Conservation (phyloP, 192 early-diverging fungal species). For the Blastocladiella britannica region DNA sequence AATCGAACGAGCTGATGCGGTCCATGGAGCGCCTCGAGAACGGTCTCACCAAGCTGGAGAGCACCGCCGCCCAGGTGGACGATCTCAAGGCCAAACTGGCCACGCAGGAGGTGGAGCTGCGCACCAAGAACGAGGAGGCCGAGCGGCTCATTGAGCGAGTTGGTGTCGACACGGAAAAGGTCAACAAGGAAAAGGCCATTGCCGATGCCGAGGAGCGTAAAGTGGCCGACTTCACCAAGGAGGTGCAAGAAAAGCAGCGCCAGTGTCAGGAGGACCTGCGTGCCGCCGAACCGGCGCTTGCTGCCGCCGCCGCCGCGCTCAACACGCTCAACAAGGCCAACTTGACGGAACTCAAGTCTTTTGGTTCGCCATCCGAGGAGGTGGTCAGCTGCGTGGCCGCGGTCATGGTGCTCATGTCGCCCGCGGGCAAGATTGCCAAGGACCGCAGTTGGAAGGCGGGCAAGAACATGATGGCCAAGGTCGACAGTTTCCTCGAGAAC, state of each 20-base stretch:
- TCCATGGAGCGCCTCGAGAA: slow-evolving; percentile 93
- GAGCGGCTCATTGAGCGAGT: slow-evolving; percentile 89
- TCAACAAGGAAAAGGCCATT: slow-evolving; percentile 65
- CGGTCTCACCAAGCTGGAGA: slow-evolving; percentile 84
- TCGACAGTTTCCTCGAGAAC: slow-evolving; percentile 87
- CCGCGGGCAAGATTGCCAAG: slow-evolving; percentile 73
- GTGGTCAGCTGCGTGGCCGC: slow-evolving; percentile 94
- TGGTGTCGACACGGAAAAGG: slow-evolving; percentile 80
- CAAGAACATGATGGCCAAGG: slow-evolving; percentile 87
- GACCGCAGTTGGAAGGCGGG: slow-evolving; percentile 67
- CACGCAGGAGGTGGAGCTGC: slow-evolving; percentile 63
- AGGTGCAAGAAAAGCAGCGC: slow-evolving; percentile 50
- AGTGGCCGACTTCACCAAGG: slow-evolving; percentile 45
- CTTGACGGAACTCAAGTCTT: slow-evolving; percentile 86
- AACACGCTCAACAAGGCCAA: slow-evolving; percentile 89
- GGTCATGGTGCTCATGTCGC: slow-evolving; percentile 82
- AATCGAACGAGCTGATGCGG: slow-evolving; percentile 84
- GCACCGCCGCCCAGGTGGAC: slow-evolving; percentile 86
- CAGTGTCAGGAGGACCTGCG: slow-evolving; percentile 74
- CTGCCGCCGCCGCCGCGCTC: slow-evolving; percentile 82
- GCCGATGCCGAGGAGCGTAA: slow-evolving; percentile 58
- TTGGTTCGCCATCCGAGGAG: slow-evolving; percentile 86
- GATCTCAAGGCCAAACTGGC: slow-evolving; percentile 72
- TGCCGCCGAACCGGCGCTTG: slow-evolving; percentile 93
- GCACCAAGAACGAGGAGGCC: slow-evolving; percentile 68